Evolutionary conservation across 2,329 filamentous ascomycete species (phyloP), one percentile per base, ranked within the genome.

Genomic region (Calonectria pseudoreteaudii): DNA sequence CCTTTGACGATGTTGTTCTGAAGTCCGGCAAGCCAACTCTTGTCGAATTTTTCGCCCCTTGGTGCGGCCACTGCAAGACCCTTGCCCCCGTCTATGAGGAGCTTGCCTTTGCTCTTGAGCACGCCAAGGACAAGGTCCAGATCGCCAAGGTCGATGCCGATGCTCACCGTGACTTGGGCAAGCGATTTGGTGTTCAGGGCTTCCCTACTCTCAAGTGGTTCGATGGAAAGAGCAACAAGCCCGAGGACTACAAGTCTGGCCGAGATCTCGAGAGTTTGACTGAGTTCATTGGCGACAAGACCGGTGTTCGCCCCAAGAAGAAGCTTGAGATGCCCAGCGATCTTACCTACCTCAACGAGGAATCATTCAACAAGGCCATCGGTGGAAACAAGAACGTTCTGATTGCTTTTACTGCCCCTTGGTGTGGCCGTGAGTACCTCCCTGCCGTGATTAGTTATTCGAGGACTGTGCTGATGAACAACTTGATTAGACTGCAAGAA

Each of bases 61-160:
- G 97, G 97, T 99, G 97, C 83, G 97, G 97, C 38, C 97, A 99
- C 90, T 99, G 97, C 95, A 98, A 98, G 91, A 98, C 88, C 82
- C 94, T 99, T 41, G 97, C 97, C 20, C 97, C 97, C 65, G 89
- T 97, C 73, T 99, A 97, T 86, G 97, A 99, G 85, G 94, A 99
- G 84, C 92, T 99, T 53, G 97, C 92, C 60, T 85, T 89, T 65
- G 87, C 89, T 52, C 98, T 96, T 85, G 92, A 94, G 77, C 92
- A 91, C 81, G 92, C 92, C 77, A 91, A 91, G 82, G 88, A 91
- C 82, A 91, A 94, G 84, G 91, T 99, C 70, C 93, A 93, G 83
- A 95, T 99, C 82, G 97, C 94, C 80, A 99, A 98, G 87, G 96
- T 99, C 79, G 96, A 99, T 83, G 97, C 96, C 73, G 97, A 99